These are phyloP conservation scores for Emiliania huxleyi DNA, from an alignment of 78 protist species.

Conservation along the genomic window DNA sequence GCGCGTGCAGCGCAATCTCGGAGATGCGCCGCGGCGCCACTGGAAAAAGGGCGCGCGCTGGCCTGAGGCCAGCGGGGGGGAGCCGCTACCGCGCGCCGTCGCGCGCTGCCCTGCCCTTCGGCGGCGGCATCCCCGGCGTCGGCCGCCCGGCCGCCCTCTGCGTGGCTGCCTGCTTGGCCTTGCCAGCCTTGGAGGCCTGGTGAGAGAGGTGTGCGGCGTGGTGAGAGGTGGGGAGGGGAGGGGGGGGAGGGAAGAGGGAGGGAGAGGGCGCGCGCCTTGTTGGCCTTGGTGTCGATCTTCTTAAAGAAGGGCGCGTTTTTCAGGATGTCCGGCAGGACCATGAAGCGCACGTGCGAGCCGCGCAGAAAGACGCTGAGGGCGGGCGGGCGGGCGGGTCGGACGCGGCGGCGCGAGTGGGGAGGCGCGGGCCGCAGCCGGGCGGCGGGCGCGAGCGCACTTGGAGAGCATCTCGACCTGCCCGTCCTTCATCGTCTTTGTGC, in stretches of 20 bases:
- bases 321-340: slow-evolving; percentile 93
- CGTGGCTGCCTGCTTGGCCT: not conserved
- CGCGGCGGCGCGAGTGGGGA: not conserved
- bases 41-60: too few species aligned
- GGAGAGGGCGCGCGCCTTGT: not conserved
- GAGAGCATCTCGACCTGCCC: slow-evolving; percentile 47
- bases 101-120: not conserved
- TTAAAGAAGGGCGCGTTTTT: slow-evolving; percentile 96
- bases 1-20: too few species aligned
- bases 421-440: not conserved
- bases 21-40: too few species aligned
- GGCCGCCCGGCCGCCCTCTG: not conserved
- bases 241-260: too few species aligned
- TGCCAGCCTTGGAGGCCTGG: not conserved
- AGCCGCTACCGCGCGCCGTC: too few species aligned
- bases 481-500: slow-evolving; percentile 73
- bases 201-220: too few species aligned
- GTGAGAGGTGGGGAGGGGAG: too few species aligned
- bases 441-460: not conserved
- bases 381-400: not conserved
- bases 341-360: slow-evolving; percentile 85
- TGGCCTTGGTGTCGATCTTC: slow-evolving; percentile 33
- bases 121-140: not conserved
- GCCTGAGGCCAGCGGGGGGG: too few species aligned
- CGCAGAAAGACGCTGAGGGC: slow-evolving; percentile 74